phyloP scores from a whole-genome alignment of 164 flowering plant genomes.

The Magnolia officinalis region DNA sequence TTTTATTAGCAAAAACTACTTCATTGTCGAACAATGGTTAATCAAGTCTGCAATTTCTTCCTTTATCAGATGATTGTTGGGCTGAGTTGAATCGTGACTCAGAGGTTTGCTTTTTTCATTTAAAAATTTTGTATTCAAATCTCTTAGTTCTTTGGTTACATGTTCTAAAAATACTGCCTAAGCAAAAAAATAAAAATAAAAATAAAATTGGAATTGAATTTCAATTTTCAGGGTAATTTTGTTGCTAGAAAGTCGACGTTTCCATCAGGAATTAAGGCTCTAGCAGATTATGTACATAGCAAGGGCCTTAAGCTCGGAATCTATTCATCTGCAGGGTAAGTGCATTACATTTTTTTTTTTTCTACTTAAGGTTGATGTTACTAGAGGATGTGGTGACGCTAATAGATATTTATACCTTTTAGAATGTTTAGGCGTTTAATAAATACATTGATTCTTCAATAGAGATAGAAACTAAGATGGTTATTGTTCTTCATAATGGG shows the following conservation, averaged over 20 bases:
- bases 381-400: no score
- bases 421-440: no score
- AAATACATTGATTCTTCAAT: conserved; percentile 16
- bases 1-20: neutral
- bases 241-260: conserved; percentile 44
- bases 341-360: no score
- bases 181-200: no score
- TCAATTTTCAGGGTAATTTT: conserved; percentile 39
- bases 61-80: conserved; percentile 66
- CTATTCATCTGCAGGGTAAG: conserved; percentile 72
- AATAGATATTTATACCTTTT: neutral
- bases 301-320: conserved; percentile 73
- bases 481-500: no score
- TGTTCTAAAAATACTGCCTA: no score
- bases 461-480: conserved; percentile 15
- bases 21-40: neutral
- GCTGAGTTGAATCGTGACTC: conserved; percentile 44
- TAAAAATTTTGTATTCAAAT: neutral
- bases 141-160: neutral
- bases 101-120: conserved; percentile 17
- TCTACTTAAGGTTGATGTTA: no score
- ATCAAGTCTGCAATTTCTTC: neutral
- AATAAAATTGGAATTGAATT: neutral
- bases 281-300: conserved; percentile 63
- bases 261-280: conserved; percentile 63